Conservation (phyloP, 768 basidiomycete genomes). For the Tulasnella sp. region DNA sequence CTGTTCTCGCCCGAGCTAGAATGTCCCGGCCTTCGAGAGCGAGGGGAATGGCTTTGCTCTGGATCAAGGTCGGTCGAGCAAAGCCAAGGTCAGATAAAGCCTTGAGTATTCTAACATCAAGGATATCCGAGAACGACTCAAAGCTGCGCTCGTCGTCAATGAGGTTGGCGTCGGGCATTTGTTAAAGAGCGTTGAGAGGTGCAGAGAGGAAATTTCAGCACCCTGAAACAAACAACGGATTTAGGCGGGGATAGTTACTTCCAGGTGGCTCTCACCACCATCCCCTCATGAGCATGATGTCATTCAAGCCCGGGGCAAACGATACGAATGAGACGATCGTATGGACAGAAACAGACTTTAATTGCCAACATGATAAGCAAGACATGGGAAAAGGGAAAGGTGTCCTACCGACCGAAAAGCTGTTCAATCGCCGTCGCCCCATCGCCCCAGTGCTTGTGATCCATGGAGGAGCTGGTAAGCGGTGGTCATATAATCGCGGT, state of each 20-base stretch:
- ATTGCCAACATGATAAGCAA: neutral
- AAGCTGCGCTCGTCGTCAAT: constrained; percentile 28
- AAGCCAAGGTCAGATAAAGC: constrained; percentile 88
- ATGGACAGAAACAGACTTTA: neutral
- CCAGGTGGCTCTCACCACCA: neutral
- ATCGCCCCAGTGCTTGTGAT: constrained; percentile 46
- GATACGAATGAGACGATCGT: neutral
- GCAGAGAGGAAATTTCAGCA: neutral
- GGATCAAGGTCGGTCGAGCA: constrained; percentile 84
- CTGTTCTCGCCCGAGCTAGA: constrained; percentile 87
- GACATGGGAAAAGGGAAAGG: neutral
- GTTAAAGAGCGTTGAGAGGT: neutral
- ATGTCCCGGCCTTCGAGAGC: constrained; percentile 86
- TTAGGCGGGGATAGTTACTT: neutral
- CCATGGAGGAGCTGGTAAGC: constrained; percentile 63
- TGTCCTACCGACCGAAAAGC: neutral
- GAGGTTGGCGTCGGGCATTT: constrained; percentile 10
- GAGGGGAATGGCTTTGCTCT: constrained; percentile 84
- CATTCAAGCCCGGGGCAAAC: neutral
- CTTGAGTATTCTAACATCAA: constrained; percentile 78
- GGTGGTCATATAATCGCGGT: neutral
- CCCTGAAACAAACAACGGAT: neutral
- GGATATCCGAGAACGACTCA: constrained; percentile 57
- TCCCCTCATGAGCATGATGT: neutral
- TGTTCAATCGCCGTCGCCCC: neutral